Evolutionary conservation across 108 stramenopile genomes (phyloP).

Genomic region (Cyclostephanos invisitatus): DNA sequence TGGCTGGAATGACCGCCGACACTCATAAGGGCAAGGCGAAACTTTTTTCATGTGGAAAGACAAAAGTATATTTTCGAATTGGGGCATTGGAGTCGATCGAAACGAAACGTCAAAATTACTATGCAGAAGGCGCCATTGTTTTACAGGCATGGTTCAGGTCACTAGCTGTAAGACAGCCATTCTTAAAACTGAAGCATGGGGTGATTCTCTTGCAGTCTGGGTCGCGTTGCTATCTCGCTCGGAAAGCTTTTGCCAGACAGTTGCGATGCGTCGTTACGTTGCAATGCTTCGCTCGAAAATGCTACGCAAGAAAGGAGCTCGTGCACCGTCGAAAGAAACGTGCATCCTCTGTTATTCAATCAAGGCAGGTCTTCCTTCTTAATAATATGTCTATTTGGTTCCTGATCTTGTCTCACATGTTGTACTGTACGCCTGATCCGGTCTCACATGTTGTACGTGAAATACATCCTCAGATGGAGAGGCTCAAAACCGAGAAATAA

Average conservation of each 20-base stretch:
- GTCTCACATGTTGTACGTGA: not conserved
- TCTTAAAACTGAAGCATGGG: constrained; percentile 38
- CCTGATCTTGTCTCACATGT: too few relatives aligned
- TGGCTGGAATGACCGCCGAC: constrained; percentile 36
- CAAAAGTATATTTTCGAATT: constrained; percentile 82
- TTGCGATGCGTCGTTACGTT: constrained; percentile 47
- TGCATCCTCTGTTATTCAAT: constrained; percentile 72
- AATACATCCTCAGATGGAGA: constrained; percentile 32
- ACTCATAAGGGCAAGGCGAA: constrained; percentile 49
- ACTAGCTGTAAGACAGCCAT: constrained; percentile 40
- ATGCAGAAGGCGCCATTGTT: constrained; percentile 52
- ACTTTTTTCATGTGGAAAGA: constrained; percentile 82
- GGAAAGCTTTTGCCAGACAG: constrained; percentile 28
- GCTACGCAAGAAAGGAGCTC: constrained; percentile 46
- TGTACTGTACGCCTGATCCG: too few relatives aligned
- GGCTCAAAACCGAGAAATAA: constrained; percentile 30
- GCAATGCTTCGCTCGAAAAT: constrained; percentile 73
- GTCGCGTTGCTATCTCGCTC: constrained; percentile 39
- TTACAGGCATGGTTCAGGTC: constrained; percentile 63
- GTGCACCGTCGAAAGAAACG: constrained; percentile 46
- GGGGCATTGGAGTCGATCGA: constrained; percentile 85
- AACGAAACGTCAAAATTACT: constrained; percentile 61
- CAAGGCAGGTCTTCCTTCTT: constrained; percentile 29
- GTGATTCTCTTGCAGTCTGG: constrained; percentile 50
- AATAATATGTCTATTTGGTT: not conserved